Base-by-base conservation (phyloP, 2,329 filamentous ascomycete species). In the Ceratocystis destructans region DNA sequence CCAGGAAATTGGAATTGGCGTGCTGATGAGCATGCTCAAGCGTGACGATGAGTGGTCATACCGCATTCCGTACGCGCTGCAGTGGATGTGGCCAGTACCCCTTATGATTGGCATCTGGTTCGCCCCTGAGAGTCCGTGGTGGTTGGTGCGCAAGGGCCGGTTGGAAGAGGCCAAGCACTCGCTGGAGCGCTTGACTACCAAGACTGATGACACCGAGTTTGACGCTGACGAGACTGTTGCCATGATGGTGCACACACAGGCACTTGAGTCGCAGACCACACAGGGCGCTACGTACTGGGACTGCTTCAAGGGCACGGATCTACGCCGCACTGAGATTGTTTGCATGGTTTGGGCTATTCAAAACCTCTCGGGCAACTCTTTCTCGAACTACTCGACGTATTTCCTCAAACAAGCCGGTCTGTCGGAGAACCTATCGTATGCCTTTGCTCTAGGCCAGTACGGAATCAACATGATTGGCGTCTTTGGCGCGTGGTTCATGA, bases 171-270 rank as follows among this genome's bases (percentile, higher is more conserved):
- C 87, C 37, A 88, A 88, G 76, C 76, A 78, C 61, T 78, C 86
- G 1, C 79, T 90, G 22, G 77, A 87, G 62, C 83, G 87, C 2
- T 77, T 90, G 22, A 89, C 87, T 4, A 86, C 81, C 71, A 71
- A 79, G 15, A 77, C 84, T 69, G 78, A 79, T 65, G 86, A 90
- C 68, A 86, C 84, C 0, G 82, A 87, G 68, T 92, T 94, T 71
- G 83, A 95, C 71, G 83, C 88, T 10, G 88, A 95, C 69, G 89
- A 94, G 76, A 94, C 89, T 0, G 80, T 96, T 62, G 86, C 89
- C 71, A 95, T 96, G 89, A 96, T 96, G 88, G 84, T 90, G 1
- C 89, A 95, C 73, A 96, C 90, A 0, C 92, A 88, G 0, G 87
- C 87, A 0, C 78, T 95, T 10, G 91, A 96, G 74, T 82, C 89